A percentile compares a stretch with the other conserved stretches of the same genome.
Evolutionary conservation across 2,329 filamentous ascomycete species (phyloP).

Genomic region (Penicillium fuscoglaucum): DNA sequence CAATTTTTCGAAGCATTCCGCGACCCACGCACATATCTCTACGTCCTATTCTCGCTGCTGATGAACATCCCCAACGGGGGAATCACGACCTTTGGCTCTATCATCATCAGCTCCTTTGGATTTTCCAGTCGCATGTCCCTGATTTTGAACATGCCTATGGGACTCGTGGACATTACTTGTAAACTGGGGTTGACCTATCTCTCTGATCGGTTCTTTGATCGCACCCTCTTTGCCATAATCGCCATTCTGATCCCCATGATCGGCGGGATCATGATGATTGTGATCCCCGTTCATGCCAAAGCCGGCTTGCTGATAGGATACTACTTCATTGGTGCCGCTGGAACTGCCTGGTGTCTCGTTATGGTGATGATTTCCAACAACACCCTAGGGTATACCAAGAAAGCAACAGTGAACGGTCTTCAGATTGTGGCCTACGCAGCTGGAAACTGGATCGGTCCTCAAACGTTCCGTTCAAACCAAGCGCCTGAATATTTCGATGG

Average conservation of each 20-base stretch:
- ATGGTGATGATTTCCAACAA: slow-evolving; percentile 24
- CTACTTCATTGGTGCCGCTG: slow-evolving; percentile 39
- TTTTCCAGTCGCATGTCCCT: slow-evolving; percentile 9
- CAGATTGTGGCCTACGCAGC: slow-evolving; percentile 40
- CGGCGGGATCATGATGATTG: slow-evolving; percentile 24
- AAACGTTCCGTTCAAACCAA: slow-evolving; percentile 38
- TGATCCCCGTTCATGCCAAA: slow-evolving; percentile 23
- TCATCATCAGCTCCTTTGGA: slow-evolving; percentile 17
- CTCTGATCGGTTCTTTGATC: slow-evolving; percentile 12
- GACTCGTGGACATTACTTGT: slow-evolving; percentile 6
- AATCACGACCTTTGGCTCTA: slow-evolving; percentile 21
- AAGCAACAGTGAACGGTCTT: slow-evolving; percentile 34
- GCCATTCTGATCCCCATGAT: slow-evolving; percentile 27
- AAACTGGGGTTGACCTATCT: slow-evolving; percentile 15
- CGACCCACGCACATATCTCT: slow-evolving; percentile 16
- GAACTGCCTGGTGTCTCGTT: slow-evolving; percentile 18
- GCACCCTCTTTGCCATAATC: slow-evolving; percentile 15
- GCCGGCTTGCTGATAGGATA: slow-evolving; percentile 36
- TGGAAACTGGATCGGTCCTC: slow-evolving; percentile 43
- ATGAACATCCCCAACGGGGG: slow-evolving; percentile 21
- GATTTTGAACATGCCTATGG: slow-evolving; percentile 11
- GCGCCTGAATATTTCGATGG: slow-evolving; percentile 29
- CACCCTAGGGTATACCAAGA: slow-evolving; percentile 36
- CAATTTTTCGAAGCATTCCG: slow-evolving; percentile 18
- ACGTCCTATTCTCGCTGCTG: slow-evolving; percentile 9